A percentile compares a stretch with the other conserved stretches of the same genome.
Conservation (phyloP, 1,284 basidiomycete genomes). For the Puccinia coronata region DNA sequence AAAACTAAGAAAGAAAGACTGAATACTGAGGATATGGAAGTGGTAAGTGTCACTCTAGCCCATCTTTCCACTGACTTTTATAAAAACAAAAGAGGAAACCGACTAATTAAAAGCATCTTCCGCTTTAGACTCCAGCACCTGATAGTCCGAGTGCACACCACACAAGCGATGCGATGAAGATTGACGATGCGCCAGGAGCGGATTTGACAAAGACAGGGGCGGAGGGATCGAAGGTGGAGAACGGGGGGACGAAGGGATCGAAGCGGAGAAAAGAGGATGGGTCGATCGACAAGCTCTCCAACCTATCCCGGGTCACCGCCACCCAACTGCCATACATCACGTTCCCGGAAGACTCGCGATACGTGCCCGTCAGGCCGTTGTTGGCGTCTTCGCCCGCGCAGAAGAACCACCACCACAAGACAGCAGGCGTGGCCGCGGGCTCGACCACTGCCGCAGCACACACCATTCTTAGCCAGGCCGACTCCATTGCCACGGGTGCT, state of each 20-base stretch:
- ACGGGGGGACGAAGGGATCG: conserved; percentile 48
- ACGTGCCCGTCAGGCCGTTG: conserved; percentile 84
- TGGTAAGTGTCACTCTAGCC: conserved; percentile 63
- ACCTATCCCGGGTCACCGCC: conserved; percentile 91
- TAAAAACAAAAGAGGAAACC: background rate
- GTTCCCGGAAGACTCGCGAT: conserved; percentile 77
- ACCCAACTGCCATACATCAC: conserved; percentile 80
- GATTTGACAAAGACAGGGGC: conserved; percentile 58
- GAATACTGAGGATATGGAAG: conserved; percentile 71
- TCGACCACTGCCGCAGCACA: conserved; percentile 36
- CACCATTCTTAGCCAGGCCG: conserved; percentile 35
- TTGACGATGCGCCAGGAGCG: conserved; percentile 51
- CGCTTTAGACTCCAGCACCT: conserved; percentile 41
- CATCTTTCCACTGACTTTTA: too few relatives aligned
- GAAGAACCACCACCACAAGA: conserved; percentile 17
- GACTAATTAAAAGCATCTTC: background rate
- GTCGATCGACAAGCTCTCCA: conserved; percentile 72
- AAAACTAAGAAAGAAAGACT: conserved; percentile 73
- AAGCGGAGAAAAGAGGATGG: conserved; percentile 71
- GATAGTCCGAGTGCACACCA: conserved; percentile 40
- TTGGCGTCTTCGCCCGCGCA: conserved; percentile 60
- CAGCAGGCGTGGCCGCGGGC: background rate
- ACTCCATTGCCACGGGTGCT: conserved; percentile 46
- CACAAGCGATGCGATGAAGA: conserved; percentile 46
- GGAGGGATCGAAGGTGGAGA: conserved; percentile 45